Base-by-base conservation (phyloP, 2,329 filamentous ascomycete genomes). In the Cylindrodendrum hubeiense region DNA sequence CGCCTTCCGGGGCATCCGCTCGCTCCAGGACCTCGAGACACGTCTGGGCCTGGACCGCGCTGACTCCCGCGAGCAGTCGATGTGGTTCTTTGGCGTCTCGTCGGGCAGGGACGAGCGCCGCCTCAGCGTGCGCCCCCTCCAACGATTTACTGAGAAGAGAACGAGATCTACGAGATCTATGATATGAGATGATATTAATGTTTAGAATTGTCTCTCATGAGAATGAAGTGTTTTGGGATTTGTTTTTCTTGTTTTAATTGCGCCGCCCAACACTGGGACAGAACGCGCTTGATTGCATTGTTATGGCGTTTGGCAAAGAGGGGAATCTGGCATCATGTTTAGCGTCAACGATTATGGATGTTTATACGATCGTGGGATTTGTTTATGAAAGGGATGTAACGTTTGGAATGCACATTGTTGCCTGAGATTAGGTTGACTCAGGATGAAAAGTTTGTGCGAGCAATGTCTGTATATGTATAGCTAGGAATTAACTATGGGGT, bases 1-100 rank as follows among this genome's bases (percentile, higher is more conserved):
- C 10, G 87, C 91, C 0, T 95, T 98, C 76, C 86, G 89, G 54
- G 87, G 90, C 39, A 88, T 91, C 3, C 83, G 85, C 28, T 90
- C 85, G n/a, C 91, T 90, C 68, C 83, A 83, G 0, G 91, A 94
- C 68, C 85, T 98, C 21, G 85, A 91, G 22, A 89, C 87, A 0
- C 84, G 92, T 44, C 81, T 97, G 3, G 90, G 93, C 54, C 83
- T 88, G 46, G 80, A 83, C 33, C 77, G 79, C 47, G 69, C 73
- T n/a, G 75, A 80, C 59, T 74, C 76, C 57, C 82, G 79, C 69
- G 84, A 80, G 60, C 85, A 84, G 78, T 87, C 83, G 30, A 73
- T 81, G 57, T 89, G 87, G 87, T 81, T 79, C 57, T 84, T 89
- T 65, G 83, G 83, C 41, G 76, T 82, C 46, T 72, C 77, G 49